A percentile compares a stretch with the other conserved stretches of the same genome.
Conservation (phyloP, 306 rosid species). For the Trifolium dubium region DNA sequence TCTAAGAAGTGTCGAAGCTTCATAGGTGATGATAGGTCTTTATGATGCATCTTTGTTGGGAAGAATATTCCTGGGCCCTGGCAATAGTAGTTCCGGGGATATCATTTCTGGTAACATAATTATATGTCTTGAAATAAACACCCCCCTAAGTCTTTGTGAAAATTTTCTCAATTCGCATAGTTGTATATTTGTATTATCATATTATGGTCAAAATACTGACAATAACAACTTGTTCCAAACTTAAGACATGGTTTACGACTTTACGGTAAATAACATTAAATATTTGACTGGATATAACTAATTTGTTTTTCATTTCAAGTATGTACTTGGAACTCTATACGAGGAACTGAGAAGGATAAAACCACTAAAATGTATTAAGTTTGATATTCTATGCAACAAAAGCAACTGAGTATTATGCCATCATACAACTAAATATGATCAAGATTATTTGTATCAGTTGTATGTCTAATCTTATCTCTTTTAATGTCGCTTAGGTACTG, state of each 20-base stretch:
- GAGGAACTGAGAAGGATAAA: conserved; percentile 25
- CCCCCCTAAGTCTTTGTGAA: background rate
- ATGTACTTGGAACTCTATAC: conserved; percentile 24
- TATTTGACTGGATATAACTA: background rate
- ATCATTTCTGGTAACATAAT: background rate
- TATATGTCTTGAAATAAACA: background rate
- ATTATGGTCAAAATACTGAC: conserved; percentile 8
- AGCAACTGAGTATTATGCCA: background rate
- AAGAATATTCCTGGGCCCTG: too few species aligned
- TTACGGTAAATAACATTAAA: conserved; percentile 3
- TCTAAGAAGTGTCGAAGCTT: too few species aligned
- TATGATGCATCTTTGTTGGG: background rate
- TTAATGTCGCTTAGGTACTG: conserved; percentile 66
- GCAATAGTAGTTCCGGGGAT: background rate
- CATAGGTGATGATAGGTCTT: too few species aligned
- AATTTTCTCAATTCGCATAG: conserved; percentile 26
- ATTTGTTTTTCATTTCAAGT: conserved; percentile 12
- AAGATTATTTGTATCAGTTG: background rate
- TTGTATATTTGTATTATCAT: conserved; percentile 17
- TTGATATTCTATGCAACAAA: conserved; percentile 21
- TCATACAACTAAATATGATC: background rate
- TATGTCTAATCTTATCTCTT: conserved; percentile 29
- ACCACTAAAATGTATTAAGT: conserved; percentile 6
- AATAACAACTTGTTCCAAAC: conserved; percentile 18
- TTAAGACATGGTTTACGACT: conserved; percentile 8